These are phyloP conservation scores for Cercophora samala DNA, from an alignment of 495 filamentous ascomycete species.

Conservation along the genomic window DNA sequence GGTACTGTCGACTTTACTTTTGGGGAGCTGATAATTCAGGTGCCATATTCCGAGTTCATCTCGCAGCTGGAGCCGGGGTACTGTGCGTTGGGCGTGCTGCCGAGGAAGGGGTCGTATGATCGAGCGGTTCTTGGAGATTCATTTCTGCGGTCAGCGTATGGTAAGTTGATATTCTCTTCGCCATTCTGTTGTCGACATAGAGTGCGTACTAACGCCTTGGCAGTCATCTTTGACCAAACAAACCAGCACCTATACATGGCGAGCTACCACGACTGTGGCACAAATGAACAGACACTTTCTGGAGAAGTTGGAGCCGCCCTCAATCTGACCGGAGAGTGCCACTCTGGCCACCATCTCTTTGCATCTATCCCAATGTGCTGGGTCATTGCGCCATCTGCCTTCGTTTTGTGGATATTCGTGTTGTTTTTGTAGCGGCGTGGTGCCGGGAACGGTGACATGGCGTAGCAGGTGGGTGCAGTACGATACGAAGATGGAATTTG, in stretches of 20 bases:
- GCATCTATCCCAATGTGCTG: background rate
- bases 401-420: background rate
- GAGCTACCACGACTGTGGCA: slow-evolving; percentile 24
- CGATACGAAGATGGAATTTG: too few relatives aligned
- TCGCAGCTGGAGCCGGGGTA: slow-evolving; percentile 44
- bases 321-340: slow-evolving; percentile 16
- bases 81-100: slow-evolving; percentile 65
- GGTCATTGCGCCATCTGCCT: background rate
- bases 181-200: too few relatives aligned
- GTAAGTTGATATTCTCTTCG: background rate
- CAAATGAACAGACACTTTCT: slow-evolving; percentile 20
- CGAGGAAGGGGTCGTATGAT: slow-evolving; percentile 52
- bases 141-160: slow-evolving; percentile 79
- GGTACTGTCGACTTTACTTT: slow-evolving; percentile 67
- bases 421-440: background rate
- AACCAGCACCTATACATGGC: slow-evolving; percentile 23
- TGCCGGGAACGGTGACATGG: background rate
- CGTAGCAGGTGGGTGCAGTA: too few relatives aligned
- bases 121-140: slow-evolving; percentile 74
- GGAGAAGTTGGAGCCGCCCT: slow-evolving; percentile 8
- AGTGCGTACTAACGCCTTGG: background rate
- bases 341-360: background rate
- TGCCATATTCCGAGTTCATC: slow-evolving; percentile 53
- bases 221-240: slow-evolving; percentile 27
- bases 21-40: slow-evolving; percentile 59